These are phyloP conservation scores for Barnettozyma sp. DNA, from an alignment of 805 yeast species.

Conservation along the genomic window DNA sequence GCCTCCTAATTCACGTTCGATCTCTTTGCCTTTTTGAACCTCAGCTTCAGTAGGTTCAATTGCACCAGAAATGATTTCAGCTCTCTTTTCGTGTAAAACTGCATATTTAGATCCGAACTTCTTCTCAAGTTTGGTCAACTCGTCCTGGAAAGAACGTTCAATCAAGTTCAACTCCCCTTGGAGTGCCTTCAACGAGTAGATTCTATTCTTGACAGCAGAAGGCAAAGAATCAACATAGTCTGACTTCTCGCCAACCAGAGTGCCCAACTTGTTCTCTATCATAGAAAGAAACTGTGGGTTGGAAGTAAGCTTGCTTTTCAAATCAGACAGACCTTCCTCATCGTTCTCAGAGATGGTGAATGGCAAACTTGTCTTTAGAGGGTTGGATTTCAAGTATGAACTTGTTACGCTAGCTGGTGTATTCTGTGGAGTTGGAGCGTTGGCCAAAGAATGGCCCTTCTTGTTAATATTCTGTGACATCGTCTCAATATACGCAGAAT, in stretches of 20 bases:
- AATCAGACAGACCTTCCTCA: slow-evolving; percentile 34
- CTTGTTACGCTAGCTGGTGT: slow-evolving; percentile 87
- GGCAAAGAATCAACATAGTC: slow-evolving; percentile 83
- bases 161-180: slow-evolving; percentile 74
- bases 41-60: slow-evolving; percentile 75
- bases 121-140: slow-evolving; percentile 79
- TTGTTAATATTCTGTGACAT: slow-evolving; percentile 89
- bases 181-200: slow-evolving; percentile 73
- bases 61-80: slow-evolving; percentile 62
- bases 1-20: slow-evolving; percentile 50
- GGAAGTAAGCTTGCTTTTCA: slow-evolving; percentile 47
- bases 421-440: slow-evolving; percentile 98
- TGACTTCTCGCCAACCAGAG: slow-evolving; percentile 76
- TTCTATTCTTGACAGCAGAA: slow-evolving; percentile 61
- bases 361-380: slow-evolving; percentile 41
- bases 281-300: slow-evolving; percentile 79
- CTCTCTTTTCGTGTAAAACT: slow-evolving; percentile 72
- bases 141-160: slow-evolving; percentile 89
- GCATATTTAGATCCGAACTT: slow-evolving; percentile 64
- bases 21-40: slow-evolving; percentile 67
- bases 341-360: slow-evolving; percentile 64
- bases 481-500: no score
- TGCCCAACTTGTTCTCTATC: slow-evolving; percentile 85
- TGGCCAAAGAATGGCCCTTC: slow-evolving; percentile 67
- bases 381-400: slow-evolving; percentile 59